A percentile compares a stretch with the other conserved stretches of the same genome.
Evolutionary conservation across 192 early-diverging fungal species (phyloP).

Genomic region (Coemansia sp.): DNA sequence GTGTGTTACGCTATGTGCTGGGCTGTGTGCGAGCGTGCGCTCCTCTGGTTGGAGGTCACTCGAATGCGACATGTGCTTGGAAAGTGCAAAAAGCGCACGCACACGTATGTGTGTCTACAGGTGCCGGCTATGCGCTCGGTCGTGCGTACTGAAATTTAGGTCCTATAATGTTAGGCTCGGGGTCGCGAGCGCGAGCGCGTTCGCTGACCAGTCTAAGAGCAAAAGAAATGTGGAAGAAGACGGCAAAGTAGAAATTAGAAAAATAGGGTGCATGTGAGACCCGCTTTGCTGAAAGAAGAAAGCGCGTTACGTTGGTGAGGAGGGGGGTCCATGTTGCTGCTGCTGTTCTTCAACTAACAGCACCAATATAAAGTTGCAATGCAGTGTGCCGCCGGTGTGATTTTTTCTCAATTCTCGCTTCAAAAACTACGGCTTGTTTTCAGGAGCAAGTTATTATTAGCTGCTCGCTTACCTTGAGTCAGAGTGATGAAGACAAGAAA

Average conservation of each 20-base stretch:
- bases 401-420: slow-evolving; percentile 2
- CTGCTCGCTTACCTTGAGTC: not conserved
- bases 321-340: not conserved
- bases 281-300: not conserved
- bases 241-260: not conserved
- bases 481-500: not conserved
- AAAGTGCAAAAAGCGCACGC: not conserved
- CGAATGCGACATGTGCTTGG: slow-evolving; percentile 28
- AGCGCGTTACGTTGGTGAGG: not conserved
- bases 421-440: slow-evolving; percentile 9
- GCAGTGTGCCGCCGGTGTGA: not conserved
- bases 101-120: not conserved
- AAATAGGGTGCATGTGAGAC: not conserved
- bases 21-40: slow-evolving; percentile 6
- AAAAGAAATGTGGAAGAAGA: not conserved
- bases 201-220: not conserved
- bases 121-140: not conserved
- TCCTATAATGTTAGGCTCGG: not conserved
- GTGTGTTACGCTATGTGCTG: slow-evolving; percentile 15
- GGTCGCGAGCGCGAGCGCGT: not conserved
- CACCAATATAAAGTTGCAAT: not conserved
- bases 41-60: slow-evolving; percentile 28
- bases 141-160: not conserved
- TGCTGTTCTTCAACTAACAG: not conserved
- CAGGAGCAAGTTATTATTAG: slow-evolving; percentile 8